phyloP scores from a whole-genome alignment of 2,329 filamentous ascomycete genomes.

The Aspergillus tubingensis region DNA sequence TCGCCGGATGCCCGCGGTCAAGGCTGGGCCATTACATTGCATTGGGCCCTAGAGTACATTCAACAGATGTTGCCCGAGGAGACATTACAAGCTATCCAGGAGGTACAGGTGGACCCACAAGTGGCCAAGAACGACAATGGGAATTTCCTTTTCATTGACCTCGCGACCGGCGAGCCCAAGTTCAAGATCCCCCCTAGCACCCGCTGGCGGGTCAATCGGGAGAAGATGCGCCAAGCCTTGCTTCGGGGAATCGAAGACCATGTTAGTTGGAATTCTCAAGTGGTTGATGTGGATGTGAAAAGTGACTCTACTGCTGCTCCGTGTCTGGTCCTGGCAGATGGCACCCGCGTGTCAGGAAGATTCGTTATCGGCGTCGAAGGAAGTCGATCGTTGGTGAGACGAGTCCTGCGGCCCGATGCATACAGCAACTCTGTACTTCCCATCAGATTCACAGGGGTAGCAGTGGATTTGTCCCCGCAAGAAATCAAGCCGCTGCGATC shows the following conservation, averaged over 20 bases:
- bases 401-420: conserved; percentile 24
- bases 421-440: conserved; percentile 23
- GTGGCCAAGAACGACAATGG: conserved; percentile 27
- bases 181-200: conserved; percentile 32
- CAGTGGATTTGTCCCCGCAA: conserved; percentile 48
- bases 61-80: conserved; percentile 22
- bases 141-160: conserved; percentile 33
- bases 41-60: conserved; percentile 30
- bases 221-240: conserved; percentile 25
- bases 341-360: conserved; percentile 12
- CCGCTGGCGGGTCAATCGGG: conserved; percentile 31
- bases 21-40: conserved; percentile 31
- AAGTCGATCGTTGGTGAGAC: conserved; percentile 25
- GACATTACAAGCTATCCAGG: conserved; percentile 20
- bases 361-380: conserved; percentile 27
- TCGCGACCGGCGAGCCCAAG: conserved; percentile 30
- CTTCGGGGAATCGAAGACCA: conserved; percentile 24
- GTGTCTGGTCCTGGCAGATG: conserved; percentile 14
- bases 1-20: conserved; percentile 26
- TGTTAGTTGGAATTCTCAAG: conserved; percentile 24
- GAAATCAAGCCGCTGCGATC: conserved; percentile 61
- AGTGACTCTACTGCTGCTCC: neutral
- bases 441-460: conserved; percentile 28
- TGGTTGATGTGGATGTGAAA: conserved; percentile 14
- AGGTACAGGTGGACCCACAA: conserved; percentile 26